Evolutionary conservation across 768 basidiomycete species (phyloP), one percentile per base, ranked within the genome.

Genomic region (Leccinellum albellum): DNA sequence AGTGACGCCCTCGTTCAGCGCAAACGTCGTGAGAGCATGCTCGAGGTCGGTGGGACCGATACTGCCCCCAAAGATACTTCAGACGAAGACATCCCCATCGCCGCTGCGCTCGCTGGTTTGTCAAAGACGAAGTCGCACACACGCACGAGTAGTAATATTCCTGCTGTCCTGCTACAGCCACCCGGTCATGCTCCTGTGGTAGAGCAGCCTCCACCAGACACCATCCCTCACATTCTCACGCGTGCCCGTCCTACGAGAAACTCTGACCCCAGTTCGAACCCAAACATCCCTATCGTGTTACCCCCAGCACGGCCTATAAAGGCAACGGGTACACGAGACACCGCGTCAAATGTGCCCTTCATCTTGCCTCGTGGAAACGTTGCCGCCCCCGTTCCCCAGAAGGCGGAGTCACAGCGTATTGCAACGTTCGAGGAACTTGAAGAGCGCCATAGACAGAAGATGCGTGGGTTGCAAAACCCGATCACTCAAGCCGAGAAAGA

Each of bases 351-450:
- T 76, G 32, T 76, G 63, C 65, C 81, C 0, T 71, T 74, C 23
- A 77, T 74, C 42, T 65, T 82, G 44, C 81, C 82, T 33, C 82
- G 82, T 15, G 68, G 73, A n/a, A 74, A 70, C 54, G 68, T 70
- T 14, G 69, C 70, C 5, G 64, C 76, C 20, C 75, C 76, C 6
- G 60, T 72, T 35, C 84, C 86, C 12, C 82, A 83, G 61, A 75
- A 75, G 23, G 76, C 83, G 3, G 74, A 78, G 24, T 61, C 69
- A 4, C 71, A 76, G 40, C 85, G 88, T 15, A 82, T 86, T 26
- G 82, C 84, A 56, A 92, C 93, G 2, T 91, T 89, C 68, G 94
- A 95, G 71, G 92, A 96, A 68, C 78, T 96, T 31, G 86, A 84
- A 48, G 90, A 92, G 62, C 79, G 93, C 17, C 94, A 96, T 64